Evolutionary conservation across 768 basidiomycete species (phyloP).

Genomic region (Leccinum olivaceopallidum): DNA sequence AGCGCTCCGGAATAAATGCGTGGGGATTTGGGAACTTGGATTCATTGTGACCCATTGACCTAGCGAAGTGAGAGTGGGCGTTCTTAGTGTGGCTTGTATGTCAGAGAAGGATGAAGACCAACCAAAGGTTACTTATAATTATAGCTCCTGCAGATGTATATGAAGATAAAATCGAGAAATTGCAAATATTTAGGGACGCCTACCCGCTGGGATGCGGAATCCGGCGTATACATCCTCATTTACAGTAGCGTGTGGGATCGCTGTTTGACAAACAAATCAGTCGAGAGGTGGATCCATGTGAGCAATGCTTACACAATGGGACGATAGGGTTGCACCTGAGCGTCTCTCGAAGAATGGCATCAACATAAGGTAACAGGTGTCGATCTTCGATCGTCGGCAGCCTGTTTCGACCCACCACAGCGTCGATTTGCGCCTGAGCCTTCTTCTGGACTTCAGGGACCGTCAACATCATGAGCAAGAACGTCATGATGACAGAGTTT

Average conservation of each 20-base stretch:
- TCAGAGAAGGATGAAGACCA: neutral
- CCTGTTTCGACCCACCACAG: slow-evolving; percentile 13
- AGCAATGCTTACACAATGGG: slow-evolving; percentile 16
- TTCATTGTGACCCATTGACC: slow-evolving; percentile 26
- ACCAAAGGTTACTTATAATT: slow-evolving; percentile 23
- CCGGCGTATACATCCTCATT: slow-evolving; percentile 45
- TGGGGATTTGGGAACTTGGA: slow-evolving; percentile 40
- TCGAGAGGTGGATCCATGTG: neutral
- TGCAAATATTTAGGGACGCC: neutral
- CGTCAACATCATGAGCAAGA: slow-evolving; percentile 22
- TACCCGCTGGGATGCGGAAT: slow-evolving; percentile 51
- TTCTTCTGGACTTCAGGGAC: slow-evolving; percentile 18
- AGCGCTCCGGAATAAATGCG: slow-evolving; percentile 42
- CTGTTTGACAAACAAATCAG: slow-evolving; percentile 7
- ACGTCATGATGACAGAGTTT: slow-evolving; percentile 24
- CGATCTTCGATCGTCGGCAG: slow-evolving; percentile 20
- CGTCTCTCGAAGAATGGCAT: slow-evolving; percentile 22
- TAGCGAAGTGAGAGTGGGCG: neutral
- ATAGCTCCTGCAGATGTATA: slow-evolving; percentile 13
- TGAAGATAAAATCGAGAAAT: neutral
- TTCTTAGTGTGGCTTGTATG: neutral
- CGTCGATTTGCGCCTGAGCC: slow-evolving; percentile 26
- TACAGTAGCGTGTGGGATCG: slow-evolving; percentile 34
- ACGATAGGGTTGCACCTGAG: slow-evolving; percentile 16
- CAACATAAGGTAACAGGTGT: slow-evolving; percentile 20